Conservation (phyloP, 805 yeast species). For the Schwanniomyces pseudopolymorphus region DNA sequence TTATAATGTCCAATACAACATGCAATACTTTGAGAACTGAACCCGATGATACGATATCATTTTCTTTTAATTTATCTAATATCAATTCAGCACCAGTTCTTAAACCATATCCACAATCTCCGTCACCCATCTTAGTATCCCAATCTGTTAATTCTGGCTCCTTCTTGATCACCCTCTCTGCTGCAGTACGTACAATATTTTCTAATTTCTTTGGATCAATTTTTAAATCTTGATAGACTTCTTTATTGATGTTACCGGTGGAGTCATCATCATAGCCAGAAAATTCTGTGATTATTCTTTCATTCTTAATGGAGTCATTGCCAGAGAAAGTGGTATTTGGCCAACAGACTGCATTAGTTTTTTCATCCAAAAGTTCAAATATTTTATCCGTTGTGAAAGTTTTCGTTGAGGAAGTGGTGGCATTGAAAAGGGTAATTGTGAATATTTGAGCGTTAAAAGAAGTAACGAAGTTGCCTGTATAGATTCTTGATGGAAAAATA, state of each 20-base stretch:
- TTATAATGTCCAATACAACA: conserved; percentile 23
- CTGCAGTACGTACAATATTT: conserved; percentile 20
- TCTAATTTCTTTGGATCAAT: conserved; percentile 17
- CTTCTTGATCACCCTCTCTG: conserved; percentile 24
- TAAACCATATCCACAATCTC: conserved; percentile 42
- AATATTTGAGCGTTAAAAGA: conserved; percentile 38
- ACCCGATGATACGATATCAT: conserved; percentile 19
- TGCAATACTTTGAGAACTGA: conserved; percentile 22
- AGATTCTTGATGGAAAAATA: conserved; percentile 26
- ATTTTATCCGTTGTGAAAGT: conserved; percentile 18
- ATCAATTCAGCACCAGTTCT: conserved; percentile 32
- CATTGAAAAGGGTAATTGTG: conserved; percentile 35
- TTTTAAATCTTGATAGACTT: conserved; percentile 13
- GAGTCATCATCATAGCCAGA: conserved; percentile 20
- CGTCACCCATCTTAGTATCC: conserved; percentile 46
- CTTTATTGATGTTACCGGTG: conserved; percentile 4
- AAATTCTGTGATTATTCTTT: conserved; percentile 24
- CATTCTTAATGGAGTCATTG: conserved; percentile 14
- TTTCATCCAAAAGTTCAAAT: conserved; percentile 28
- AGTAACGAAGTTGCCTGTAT: conserved; percentile 32
- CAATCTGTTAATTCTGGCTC: conserved; percentile 39
- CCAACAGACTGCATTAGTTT: conserved; percentile 30
- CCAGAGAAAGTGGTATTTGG: conserved; percentile 17
- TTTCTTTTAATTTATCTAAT: conserved; percentile 16
- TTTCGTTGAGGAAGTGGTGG: conserved; percentile 23